Conservation (phyloP, 2,329 filamentous ascomycete genomes). For the Microdochium bolleyi region DNA sequence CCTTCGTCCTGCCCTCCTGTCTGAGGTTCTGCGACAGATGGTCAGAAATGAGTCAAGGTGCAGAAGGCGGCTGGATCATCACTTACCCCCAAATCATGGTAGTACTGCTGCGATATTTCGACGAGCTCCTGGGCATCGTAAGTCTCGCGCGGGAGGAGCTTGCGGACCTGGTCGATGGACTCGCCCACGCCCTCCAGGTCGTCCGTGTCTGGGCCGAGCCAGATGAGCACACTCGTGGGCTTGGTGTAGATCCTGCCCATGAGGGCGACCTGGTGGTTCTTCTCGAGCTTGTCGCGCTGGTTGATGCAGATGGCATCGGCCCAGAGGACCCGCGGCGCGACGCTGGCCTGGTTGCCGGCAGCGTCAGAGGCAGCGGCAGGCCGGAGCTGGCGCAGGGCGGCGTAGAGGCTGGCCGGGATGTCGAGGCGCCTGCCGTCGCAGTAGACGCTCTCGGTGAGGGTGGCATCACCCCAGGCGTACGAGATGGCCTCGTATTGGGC, state of each 20-base stretch:
- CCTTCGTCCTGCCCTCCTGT: not conserved
- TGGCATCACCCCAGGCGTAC: not conserved
- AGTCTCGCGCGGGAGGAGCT: not conserved
- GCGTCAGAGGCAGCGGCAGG: not conserved
- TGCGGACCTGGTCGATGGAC: not conserved
- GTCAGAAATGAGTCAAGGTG: not conserved
- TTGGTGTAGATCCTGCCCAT: slow-evolving; percentile 6
- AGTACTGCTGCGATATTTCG: not conserved
- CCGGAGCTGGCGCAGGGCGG: not conserved
- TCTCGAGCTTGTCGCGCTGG: slow-evolving; percentile 5
- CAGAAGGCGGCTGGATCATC: too few species aligned
- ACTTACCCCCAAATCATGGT: not conserved
- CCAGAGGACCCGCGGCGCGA: slow-evolving; percentile 3
- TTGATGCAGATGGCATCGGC: slow-evolving; percentile 8
- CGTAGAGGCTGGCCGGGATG: not conserved
- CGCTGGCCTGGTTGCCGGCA: not conserved
- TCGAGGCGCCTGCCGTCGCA: not conserved
- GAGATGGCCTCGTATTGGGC: not conserved
- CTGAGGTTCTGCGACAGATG: not conserved
- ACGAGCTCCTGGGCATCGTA: not conserved
- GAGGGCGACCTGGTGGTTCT: slow-evolving; percentile 3
- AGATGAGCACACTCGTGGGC: slow-evolving; percentile 5
- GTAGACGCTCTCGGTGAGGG: not conserved
- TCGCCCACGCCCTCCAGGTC: not conserved
- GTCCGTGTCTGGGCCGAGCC: slow-evolving; percentile 1